Base-by-base conservation (phyloP, 345 rosid species). In the Triadica sebifera region DNA sequence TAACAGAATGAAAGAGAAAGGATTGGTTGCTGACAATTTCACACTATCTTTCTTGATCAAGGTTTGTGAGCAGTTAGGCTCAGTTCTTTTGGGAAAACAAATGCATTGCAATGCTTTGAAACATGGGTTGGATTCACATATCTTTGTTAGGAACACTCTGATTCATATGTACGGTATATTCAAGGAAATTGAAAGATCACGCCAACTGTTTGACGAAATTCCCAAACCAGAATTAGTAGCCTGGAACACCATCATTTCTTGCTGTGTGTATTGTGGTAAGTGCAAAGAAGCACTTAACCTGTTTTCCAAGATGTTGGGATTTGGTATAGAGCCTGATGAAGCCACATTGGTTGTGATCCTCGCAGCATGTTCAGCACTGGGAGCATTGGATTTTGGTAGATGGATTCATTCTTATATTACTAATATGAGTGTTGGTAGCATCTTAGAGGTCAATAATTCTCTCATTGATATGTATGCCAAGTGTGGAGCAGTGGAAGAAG, bases 401-500 rank as follows among this genome's bases (percentile, higher is more conserved):
- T 76, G 82, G 85, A 38, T 75, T 62, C 84, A 83, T 77, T 79
- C 76, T 24, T 69, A 55, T 20, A 29, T 81, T 29, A 43, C 39
- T 29, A 37, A 47, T 60, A 60, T 65, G 53, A 34, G 41, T 52
- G 56, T 75, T 51, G 52, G 63, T 19, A 34, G 71, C 11, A 9
- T 65, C n/a, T 19, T 73, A 22, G 46, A 74, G 12, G 77, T 86
- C 52, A 52, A 16, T 9, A 82, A 85, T 81, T 68, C 89, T 6
- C 70, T 85, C 25, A 69, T 85, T 12, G 77, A 84, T 74, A 85
- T 87, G 90, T 78, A 87, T 66, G 85, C 87, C 0, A 85, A 85
- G 75, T 81, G 87, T 58, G 88, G 90, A 39, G 79, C 82, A 0
- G 71, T 82, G 12, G 80, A 75, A 47, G 84, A 81, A 56, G 88